Base-by-base conservation (phyloP, 2,329 filamentous ascomycete genomes). In the Hypomyces perniciosus region DNA sequence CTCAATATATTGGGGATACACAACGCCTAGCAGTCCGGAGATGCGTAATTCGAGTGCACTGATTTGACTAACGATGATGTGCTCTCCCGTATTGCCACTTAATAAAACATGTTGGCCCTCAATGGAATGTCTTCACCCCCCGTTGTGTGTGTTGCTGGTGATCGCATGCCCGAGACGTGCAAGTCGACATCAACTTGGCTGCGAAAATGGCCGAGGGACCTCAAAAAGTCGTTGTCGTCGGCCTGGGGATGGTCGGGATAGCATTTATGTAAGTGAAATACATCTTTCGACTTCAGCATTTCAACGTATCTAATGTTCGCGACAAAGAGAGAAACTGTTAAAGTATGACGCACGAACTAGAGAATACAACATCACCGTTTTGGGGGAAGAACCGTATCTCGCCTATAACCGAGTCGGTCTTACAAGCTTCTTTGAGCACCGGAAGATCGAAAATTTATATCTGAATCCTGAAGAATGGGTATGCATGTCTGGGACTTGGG, bases 351-450 rank as follows among this genome's bases (percentile, higher is more conserved):
- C 83, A 2, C 84, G 86, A 61, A 71, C 81, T 55, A 76, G 84
- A 60, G 84, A 90, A 65, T 95, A 90, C 65, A 82, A 89, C 56
- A 80, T 96, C 46, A 78, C 90, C 1, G 89, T 96, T 8, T 86
- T 96, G 54, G 90, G 90, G 54, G 90, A 96, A 62, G 90, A 96
- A 65, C 75, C 86, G 20, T 86, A 96, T 71, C 73, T 95, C 48
- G 90, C 90, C 20, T 96, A 96, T 68, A 96, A 96, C 65, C 84
- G 91, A 52, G 90, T 96, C 30, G 90, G 90, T 4, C 75, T 96
- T 46, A 95, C 90, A 3, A 88, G 84, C 53, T 96, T 91, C 74
- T 96, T 96, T 65, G 84, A 89, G 59, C 89, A 95, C 69, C 80
- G 90, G 47, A 80, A 86, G 59, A 85, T 93, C 38, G 88, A 95